A percentile compares a stretch with the other conserved stretches of the same genome.
phyloP scores from a whole-genome alignment of 495 filamentous ascomycete genomes.

The Delitschia confertaspora region DNA sequence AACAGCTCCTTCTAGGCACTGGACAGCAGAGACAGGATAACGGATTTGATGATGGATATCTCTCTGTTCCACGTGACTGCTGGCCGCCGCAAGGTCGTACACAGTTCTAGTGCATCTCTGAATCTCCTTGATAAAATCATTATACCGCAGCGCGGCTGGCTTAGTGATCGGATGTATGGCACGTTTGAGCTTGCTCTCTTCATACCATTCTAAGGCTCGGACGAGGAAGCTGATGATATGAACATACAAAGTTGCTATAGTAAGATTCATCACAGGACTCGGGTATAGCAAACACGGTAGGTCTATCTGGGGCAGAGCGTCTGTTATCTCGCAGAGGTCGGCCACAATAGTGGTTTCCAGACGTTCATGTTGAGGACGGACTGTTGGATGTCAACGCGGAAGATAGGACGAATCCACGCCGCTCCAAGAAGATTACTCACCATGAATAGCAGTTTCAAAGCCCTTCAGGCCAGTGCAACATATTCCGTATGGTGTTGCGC shows the following conservation, averaged over 20 bases:
- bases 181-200: not conserved
- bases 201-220: slow-evolving; percentile 9
- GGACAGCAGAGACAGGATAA: too few species aligned
- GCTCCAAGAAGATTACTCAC: too few species aligned
- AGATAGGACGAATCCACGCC: too few species aligned
- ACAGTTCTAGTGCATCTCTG: not conserved
- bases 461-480: too few species aligned
- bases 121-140: slow-evolving; percentile 7
- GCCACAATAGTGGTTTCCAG: slow-evolving; percentile 1
- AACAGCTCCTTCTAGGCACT: too few species aligned
- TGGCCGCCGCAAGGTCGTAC: slow-evolving; percentile 3
- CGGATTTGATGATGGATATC: slow-evolving; percentile 7
- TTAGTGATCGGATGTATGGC: slow-evolving; percentile 7
- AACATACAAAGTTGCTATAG: slow-evolving; percentile 6
- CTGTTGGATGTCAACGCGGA: not conserved
- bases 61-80: slow-evolving; percentile 9
- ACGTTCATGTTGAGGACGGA: slow-evolving; percentile 13
- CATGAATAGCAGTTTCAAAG: too few species aligned
- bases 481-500: too few species aligned
- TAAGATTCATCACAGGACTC: slow-evolving; percentile 8
- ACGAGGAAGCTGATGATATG: slow-evolving; percentile 11
- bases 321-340: slow-evolving; percentile 2
- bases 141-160: slow-evolving; percentile 7
- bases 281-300: slow-evolving; percentile 7
- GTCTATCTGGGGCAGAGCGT: slow-evolving; percentile 5